Evolutionary conservation across 371 early-diverging fungal species (phyloP).

Genomic region (Rhizopus stolonifer): DNA sequence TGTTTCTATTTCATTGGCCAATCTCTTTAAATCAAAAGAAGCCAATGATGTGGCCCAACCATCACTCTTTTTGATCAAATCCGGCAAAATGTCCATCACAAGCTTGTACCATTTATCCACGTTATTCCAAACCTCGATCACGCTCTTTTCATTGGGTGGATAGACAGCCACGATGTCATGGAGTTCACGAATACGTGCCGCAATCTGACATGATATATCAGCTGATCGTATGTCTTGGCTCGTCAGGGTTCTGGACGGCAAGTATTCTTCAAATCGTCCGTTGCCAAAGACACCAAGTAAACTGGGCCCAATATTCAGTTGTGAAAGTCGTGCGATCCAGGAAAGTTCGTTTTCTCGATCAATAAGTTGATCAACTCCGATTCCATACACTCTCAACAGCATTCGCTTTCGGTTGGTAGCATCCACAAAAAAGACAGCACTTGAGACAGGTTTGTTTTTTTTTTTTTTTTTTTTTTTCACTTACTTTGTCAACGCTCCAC

Average conservation of each 20-base stretch:
- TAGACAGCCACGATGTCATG: slow-evolving; percentile 70
- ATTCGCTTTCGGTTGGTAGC: slow-evolving; percentile 48
- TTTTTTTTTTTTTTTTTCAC: neutral
- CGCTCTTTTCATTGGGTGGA: slow-evolving; percentile 42
- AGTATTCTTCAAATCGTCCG: slow-evolving; percentile 85
- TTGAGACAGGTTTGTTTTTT: slow-evolving; percentile 6
- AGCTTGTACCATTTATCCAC: slow-evolving; percentile 64
- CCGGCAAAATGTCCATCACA: slow-evolving; percentile 16
- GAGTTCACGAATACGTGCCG: slow-evolving; percentile 68
- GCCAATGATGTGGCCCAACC: slow-evolving; percentile 18
- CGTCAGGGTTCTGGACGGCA: slow-evolving; percentile 74
- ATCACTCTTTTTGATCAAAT: slow-evolving; percentile 14
- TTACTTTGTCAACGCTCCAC: slow-evolving; percentile 82
- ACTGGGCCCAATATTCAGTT: slow-evolving; percentile 69
- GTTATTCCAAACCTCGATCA: slow-evolving; percentile 65
- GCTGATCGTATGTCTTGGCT: slow-evolving; percentile 68
- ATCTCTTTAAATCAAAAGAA: slow-evolving; percentile 43
- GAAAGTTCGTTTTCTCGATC: slow-evolving; percentile 77
- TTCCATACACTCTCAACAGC: slow-evolving; percentile 78
- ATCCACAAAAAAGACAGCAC: slow-evolving; percentile 73
- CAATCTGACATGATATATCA: slow-evolving; percentile 69
- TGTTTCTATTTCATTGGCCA: slow-evolving; percentile 50
- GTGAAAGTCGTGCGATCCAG: slow-evolving; percentile 75
- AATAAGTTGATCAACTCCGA: slow-evolving; percentile 76
- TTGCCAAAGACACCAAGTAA: slow-evolving; percentile 82